Conservation (phyloP, 1,284 basidiomycete genomes). For the Hemileia vastatrix region DNA sequence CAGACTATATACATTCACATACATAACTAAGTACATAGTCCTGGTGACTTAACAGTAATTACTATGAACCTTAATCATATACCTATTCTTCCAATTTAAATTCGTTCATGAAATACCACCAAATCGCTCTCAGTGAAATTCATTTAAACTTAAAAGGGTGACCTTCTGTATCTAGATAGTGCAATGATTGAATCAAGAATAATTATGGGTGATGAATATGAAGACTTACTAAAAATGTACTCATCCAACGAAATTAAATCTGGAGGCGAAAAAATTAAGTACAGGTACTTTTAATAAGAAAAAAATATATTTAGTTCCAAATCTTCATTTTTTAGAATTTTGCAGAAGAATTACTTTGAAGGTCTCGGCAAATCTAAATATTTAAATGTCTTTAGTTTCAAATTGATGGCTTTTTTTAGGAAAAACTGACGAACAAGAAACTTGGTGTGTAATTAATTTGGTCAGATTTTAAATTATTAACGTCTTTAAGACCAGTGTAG, state of each 20-base stretch:
- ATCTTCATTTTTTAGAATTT: not conserved
- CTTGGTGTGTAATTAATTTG: conserved; percentile 5
- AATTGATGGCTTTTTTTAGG: not conserved
- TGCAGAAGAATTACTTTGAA: conserved; percentile 13
- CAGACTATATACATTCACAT: too few species aligned
- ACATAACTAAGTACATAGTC: too few species aligned
- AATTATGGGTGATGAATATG: not conserved
- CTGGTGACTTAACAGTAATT: too few species aligned
- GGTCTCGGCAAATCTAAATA: conserved; percentile 17
- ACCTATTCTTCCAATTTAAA: too few species aligned
- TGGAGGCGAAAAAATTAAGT: conserved; percentile 16
- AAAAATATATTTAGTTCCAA: not conserved
- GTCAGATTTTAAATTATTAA: conserved; percentile 1
- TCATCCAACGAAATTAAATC: conserved; percentile 15
- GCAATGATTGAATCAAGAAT: not conserved
- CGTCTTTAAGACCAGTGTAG: conserved; percentile 12
- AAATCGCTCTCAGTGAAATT: too few species aligned
- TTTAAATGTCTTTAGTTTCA: not conserved
- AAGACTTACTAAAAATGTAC: conserved; percentile 21
- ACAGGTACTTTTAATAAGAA: conserved; percentile 7
- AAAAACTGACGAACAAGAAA: conserved; percentile 9
- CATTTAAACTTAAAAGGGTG: too few species aligned
- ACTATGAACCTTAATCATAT: too few species aligned
- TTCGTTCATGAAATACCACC: too few species aligned
- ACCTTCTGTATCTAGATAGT: conserved; percentile 10